Conservation (phyloP, 2,329 filamentous ascomycete genomes). For the Emmonsia crescens region DNA sequence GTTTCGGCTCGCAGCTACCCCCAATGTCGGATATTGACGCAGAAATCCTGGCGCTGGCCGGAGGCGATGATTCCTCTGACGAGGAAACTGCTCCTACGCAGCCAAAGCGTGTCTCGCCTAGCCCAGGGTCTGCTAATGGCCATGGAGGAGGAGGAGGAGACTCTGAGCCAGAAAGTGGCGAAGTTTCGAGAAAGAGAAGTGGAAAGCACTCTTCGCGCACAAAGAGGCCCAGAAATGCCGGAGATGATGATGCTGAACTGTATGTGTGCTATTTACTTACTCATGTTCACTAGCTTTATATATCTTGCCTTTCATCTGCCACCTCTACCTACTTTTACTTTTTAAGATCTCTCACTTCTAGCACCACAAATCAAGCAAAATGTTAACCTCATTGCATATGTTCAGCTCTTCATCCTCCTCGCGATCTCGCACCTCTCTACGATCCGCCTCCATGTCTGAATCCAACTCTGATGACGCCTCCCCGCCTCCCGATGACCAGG, state of each 20-base stretch:
- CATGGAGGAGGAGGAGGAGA: constrained; percentile 36
- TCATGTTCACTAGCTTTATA: constrained; percentile 9
- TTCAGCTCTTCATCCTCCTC: constrained; percentile 56
- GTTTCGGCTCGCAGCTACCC: constrained; percentile 32
- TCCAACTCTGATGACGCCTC: constrained; percentile 63
- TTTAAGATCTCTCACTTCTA: constrained; percentile 4
- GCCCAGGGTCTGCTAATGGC: constrained; percentile 33
- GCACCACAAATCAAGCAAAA: constrained; percentile 1
- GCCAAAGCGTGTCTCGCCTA: constrained; percentile 42
- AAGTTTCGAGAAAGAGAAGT: constrained; percentile 39
- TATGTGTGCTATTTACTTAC: constrained; percentile 42
- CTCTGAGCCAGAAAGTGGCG: constrained; percentile 34
- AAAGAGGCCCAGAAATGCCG: constrained; percentile 44
- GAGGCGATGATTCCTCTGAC: constrained; percentile 51
- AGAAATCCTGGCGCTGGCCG: constrained; percentile 85
- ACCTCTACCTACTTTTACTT: constrained; percentile 10
- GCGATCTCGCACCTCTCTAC: constrained; percentile 59
- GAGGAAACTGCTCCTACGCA: constrained; percentile 44
- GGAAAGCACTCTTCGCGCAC: constrained; percentile 29
- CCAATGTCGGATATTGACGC: constrained; percentile 85
- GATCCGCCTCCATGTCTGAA: constrained; percentile 83
- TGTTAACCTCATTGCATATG: not conserved
- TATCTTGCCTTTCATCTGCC: not conserved
- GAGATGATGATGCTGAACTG: constrained; percentile 71
- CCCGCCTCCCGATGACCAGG: constrained; percentile 34